These are phyloP conservation scores for Barbarea vulgaris DNA, from an alignment of 345 rosid genomes.

Conservation along the genomic window DNA sequence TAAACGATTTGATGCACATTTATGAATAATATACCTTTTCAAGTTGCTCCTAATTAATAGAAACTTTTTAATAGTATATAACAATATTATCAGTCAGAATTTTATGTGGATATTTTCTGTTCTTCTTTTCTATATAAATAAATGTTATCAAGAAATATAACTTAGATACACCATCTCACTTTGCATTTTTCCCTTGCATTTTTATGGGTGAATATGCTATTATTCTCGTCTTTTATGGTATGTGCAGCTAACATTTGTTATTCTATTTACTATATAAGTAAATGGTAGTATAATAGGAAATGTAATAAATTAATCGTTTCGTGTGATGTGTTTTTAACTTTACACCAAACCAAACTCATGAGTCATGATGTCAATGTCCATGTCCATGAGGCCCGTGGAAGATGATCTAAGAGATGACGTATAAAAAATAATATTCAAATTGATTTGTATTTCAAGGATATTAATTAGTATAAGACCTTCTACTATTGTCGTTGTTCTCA, in stretches of 20 bases:
- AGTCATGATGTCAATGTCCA: constrained; percentile 42
- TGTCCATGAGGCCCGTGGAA: constrained; percentile 42
- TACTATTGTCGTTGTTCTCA: constrained; percentile 33
- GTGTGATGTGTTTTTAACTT: constrained; percentile 27
- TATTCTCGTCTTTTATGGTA: not conserved
- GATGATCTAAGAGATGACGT: constrained; percentile 44
- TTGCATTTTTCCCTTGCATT: not conserved
- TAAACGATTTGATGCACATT: not conserved
- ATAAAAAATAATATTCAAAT: constrained; percentile 26
- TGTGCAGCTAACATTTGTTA: not conserved
- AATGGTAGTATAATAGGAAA: not conserved
- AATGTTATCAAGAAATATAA: not conserved
- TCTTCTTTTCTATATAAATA: not conserved
- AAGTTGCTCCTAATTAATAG: not conserved
- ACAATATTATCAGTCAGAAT: not conserved
- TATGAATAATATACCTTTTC: not conserved
- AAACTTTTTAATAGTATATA: not conserved
- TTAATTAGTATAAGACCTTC: constrained; percentile 10
- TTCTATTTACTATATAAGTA: not conserved
- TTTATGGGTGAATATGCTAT: not conserved
- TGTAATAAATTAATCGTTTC: constrained; percentile 18
- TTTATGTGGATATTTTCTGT: not conserved
- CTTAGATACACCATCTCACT: not conserved
- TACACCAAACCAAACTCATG: constrained; percentile 42
- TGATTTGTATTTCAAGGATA: not conserved